A percentile compares a stretch with the other conserved stretches of the same genome.
These are phyloP conservation scores for Boletus pseudo-olivaceus DNA, from an alignment of 768 basidiomycete genomes.

Conservation along the genomic window DNA sequence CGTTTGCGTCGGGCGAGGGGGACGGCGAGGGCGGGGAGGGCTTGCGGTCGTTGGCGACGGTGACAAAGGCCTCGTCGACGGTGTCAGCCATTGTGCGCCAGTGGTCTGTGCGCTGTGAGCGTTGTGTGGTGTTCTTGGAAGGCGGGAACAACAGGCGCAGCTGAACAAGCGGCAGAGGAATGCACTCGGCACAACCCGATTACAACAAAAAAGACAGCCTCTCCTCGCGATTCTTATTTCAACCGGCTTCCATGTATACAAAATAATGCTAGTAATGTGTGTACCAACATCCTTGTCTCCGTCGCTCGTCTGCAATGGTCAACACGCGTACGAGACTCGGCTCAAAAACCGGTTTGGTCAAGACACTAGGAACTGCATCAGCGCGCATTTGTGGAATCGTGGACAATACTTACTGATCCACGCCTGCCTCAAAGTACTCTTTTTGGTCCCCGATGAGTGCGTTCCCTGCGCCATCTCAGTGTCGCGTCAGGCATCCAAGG, in stretches of 20 bases:
- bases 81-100: slow-evolving; percentile 27
- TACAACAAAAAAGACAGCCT: slow-evolving; percentile 21
- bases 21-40: slow-evolving; percentile 30
- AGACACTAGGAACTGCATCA: slow-evolving; percentile 44
- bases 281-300: slow-evolving; percentile 10
- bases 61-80: slow-evolving; percentile 16
- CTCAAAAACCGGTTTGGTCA: slow-evolving; percentile 79
- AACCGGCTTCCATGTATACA: background rate
- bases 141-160: slow-evolving; percentile 32
- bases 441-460: slow-evolving; percentile 60
- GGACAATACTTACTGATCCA: slow-evolving; percentile 54
- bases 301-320: slow-evolving; percentile 40
- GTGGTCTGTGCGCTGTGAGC: slow-evolving; percentile 31
- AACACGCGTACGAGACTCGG: slow-evolving; percentile 43
- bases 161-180: slow-evolving; percentile 31
- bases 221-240: slow-evolving; percentile 5
- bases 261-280: background rate
- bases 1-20: slow-evolving; percentile 44
- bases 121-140: slow-evolving; percentile 22
- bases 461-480: slow-evolving; percentile 41
- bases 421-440: slow-evolving; percentile 73
- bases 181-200: slow-evolving; percentile 33
- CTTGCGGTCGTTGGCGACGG: slow-evolving; percentile 18
- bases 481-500: background rate
- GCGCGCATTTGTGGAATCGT: background rate